Evolutionary conservation across 1,284 basidiomycete genomes (phyloP).

Genomic region (Ustilago bromivora): DNA sequence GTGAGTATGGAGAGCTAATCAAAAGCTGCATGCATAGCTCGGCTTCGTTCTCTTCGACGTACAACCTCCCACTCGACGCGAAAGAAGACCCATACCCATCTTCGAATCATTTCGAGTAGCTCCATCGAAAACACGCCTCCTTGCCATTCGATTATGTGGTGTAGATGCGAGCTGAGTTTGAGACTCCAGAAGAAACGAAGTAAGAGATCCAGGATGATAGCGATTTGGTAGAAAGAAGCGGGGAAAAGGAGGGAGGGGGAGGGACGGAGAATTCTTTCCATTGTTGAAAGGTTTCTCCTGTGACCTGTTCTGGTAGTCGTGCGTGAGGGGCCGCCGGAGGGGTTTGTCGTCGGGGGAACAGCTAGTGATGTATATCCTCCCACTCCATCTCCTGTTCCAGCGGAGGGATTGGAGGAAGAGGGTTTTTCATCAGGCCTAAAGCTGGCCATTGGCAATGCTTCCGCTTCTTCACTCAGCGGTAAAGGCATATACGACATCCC

Average conservation of each 20-base stretch:
- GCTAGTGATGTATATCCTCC: conserved; percentile 7
- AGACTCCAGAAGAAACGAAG: conserved; percentile 95
- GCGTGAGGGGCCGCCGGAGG: conserved; percentile 8
- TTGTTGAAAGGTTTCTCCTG: conserved; percentile 19
- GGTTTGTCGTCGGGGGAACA: conserved; percentile 7
- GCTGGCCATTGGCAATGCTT: conserved; percentile 22
- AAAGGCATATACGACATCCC: conserved; percentile 35
- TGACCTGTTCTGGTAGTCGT: conserved; percentile 4
- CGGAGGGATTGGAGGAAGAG: neutral
- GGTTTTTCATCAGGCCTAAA: conserved; percentile 26
- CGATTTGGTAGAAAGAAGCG: conserved; percentile 81
- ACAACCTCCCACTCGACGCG: conserved; percentile 78
- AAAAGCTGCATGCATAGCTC: conserved; percentile 16
- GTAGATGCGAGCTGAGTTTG: conserved; percentile 88
- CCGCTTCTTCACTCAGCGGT: conserved; percentile 21
- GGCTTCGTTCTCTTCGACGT: conserved; percentile 12
- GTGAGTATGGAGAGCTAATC: conserved; percentile 14
- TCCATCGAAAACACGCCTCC: conserved; percentile 89
- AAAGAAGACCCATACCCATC: conserved; percentile 97
- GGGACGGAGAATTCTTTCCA: conserved; percentile 32
- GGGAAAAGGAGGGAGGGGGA: conserved; percentile 34
- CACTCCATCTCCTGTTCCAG: neutral
- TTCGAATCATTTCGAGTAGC: conserved; percentile 84
- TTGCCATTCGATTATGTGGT: conserved; percentile 84
- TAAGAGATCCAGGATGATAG: conserved; percentile 85